Conservation (phyloP, 2,329 filamentous ascomycete genomes). For the Fonsecaea pugnacius region DNA sequence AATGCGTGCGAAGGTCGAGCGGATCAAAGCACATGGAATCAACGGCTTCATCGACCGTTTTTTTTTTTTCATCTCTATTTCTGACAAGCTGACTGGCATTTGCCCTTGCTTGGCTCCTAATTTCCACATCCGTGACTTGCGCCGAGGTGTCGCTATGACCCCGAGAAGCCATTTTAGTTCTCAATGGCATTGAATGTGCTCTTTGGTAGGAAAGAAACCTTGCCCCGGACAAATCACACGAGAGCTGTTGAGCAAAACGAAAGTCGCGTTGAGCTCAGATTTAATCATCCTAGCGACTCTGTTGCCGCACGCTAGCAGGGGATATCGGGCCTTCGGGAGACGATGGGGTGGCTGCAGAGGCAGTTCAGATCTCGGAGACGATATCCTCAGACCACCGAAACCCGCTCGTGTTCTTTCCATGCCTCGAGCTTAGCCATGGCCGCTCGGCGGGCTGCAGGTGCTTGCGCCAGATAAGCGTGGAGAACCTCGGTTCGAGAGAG, state of each 20-base stretch:
- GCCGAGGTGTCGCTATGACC: conserved; percentile 40
- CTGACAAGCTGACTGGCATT: conserved; percentile 27
- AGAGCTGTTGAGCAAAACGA: too few relatives aligned
- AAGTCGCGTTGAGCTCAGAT: too few relatives aligned
- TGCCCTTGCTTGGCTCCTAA: conserved; percentile 23
- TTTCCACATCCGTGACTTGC: background rate
- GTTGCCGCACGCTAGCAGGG: conserved; percentile 64
- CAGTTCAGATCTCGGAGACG: conserved; percentile 42
- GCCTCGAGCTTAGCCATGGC: too few relatives aligned
- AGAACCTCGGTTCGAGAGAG: conserved; percentile 43
- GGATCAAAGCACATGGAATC: too few relatives aligned
- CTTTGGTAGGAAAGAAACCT: conserved; percentile 39
- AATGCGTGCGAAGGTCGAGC: too few relatives aligned
- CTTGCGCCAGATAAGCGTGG: too few relatives aligned
- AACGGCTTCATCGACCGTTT: too few relatives aligned
- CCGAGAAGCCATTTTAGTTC: conserved; percentile 38
- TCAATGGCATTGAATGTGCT: conserved; percentile 40
- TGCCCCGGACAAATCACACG: background rate
- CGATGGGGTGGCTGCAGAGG: conserved; percentile 53
- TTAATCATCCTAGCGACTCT: too few relatives aligned
- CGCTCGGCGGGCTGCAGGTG: too few relatives aligned
- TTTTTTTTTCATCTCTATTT: background rate
- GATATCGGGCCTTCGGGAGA: conserved; percentile 59
- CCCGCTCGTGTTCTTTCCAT: too few relatives aligned
- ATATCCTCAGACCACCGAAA: conserved; percentile 37